phyloP scores from a whole-genome alignment of 78 protist genomes.

The Chrysochromulina tobinii region DNA sequence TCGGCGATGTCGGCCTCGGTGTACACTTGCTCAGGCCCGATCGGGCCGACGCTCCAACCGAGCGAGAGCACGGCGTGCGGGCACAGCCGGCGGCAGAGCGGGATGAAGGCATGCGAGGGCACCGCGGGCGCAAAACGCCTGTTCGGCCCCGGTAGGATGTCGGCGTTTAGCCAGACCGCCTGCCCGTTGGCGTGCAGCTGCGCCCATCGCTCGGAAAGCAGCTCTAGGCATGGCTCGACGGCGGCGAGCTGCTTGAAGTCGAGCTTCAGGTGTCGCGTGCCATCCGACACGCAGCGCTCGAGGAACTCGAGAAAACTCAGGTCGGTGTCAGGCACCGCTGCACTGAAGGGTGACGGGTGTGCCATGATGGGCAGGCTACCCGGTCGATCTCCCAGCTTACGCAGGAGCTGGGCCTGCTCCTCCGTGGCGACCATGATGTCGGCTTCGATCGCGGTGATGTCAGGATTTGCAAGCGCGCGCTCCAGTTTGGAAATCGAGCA shows the following conservation, averaged over 20 bases:
- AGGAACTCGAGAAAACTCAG: neutral
- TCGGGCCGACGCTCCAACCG: neutral
- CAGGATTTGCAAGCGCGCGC: neutral
- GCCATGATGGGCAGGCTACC: neutral
- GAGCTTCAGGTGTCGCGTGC: neutral
- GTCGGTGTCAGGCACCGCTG: neutral
- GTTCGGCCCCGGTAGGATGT: neutral
- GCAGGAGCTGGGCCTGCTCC: too few species aligned
- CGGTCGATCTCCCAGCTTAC: too few species aligned
- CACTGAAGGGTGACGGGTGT: neutral
- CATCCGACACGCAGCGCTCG: neutral
- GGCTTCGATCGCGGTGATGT: neutral
- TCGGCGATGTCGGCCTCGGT: neutral
- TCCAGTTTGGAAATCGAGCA: neutral
- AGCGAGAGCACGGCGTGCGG: neutral
- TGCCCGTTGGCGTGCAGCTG: neutral
- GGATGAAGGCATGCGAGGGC: neutral
- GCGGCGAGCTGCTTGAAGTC: neutral
- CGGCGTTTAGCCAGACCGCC: slow-evolving; percentile 4
- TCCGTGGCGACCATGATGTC: neutral
- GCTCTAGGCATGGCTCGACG: neutral
- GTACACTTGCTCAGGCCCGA: neutral
- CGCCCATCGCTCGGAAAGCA: neutral
- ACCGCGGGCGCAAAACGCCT: neutral
- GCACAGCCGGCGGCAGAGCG: neutral